Base-by-base conservation (phyloP, 176 grass and related monocot genomes). In the Poa pratensis region DNA sequence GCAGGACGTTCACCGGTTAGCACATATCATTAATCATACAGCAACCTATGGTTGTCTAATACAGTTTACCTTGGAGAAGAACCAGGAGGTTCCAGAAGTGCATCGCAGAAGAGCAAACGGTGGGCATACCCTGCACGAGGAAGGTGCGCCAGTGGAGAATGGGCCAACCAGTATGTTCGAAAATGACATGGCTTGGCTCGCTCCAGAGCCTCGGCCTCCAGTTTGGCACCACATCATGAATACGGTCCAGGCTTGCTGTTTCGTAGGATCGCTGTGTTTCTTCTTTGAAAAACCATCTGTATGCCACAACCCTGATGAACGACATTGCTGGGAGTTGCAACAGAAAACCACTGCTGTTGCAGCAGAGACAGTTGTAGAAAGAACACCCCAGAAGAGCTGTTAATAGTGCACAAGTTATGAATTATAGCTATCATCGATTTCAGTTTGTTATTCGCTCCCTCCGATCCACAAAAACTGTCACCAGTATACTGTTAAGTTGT, bases 181-280 rank as follows among this genome's bases (percentile, higher is more conserved):
- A 78, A 92, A 92, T 20, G 93, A 92, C 78, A 59, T 94, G 58
- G 87, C 22, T 51, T 91, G 91, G 95, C 68, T 80, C 18, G 69
- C 80, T 94, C 67, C 73, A 30, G 40, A 74, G 62, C 80, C 75
- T 98, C 9, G 91, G 89, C 16, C 85, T 98, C 50, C 34, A 85
- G 67, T 63, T 80, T 48, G 85, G 84, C 54, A 76, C 68, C 37
- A 82, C 77, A 53, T 11, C 15, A 30, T 10, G 34, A 76, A 60
- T 59, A 75, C 58, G 50, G 34, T n/a, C 20, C 61, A 84, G 39
- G 42, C 27, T n/a, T 77, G 17, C 17, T n/a, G 61, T 34, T 64
- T 13, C 12, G 16, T 3, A 67, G 30, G 63, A 66, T 66, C 3
- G 11, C 5, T 15, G 7, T 5, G 43, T 49, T 15, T 12, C 39